Percentiles rank a stretch among this genome's conserved stretches.
Conservation (phyloP, 345 rosid species). For the Linum trigynum region DNA sequence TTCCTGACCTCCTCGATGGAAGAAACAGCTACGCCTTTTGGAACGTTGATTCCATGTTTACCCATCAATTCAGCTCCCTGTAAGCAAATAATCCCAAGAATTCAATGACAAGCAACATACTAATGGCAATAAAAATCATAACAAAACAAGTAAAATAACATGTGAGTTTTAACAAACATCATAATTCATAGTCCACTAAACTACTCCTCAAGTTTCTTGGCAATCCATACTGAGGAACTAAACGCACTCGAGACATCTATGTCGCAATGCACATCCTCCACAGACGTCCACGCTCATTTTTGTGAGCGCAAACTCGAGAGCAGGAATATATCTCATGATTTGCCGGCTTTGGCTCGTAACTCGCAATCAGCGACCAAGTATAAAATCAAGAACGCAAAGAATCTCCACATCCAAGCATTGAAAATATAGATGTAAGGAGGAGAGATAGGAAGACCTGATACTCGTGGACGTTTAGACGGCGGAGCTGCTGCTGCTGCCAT, state of each 20-base stretch:
- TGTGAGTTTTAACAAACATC: neutral
- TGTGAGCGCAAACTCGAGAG: neutral
- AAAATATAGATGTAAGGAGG: neutral
- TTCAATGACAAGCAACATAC: constrained; percentile 1
- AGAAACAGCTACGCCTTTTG: constrained; percentile 76
- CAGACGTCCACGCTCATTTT: neutral
- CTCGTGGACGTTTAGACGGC: constrained; percentile 96
- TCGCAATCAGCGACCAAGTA: constrained; percentile 5
- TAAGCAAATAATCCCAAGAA: neutral
- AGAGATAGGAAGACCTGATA: constrained; percentile 48
- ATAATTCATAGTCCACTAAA: neutral
- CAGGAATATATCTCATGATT: neutral
- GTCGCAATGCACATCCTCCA: neutral
- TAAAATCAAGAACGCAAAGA: neutral
- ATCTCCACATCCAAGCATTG: neutral
- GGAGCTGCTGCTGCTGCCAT: constrained; percentile 94
- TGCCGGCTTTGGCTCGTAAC: neutral
- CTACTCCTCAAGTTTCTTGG: neutral
- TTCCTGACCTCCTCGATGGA: constrained; percentile 56
- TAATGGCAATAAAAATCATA: constrained; percentile 1
- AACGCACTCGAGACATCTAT: neutral
- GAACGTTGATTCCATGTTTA: constrained; percentile 84
- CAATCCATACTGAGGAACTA: neutral
- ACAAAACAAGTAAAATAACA: neutral
- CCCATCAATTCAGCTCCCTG: constrained; percentile 96